Evolutionary conservation across 306 rosid genomes (phyloP).

Genomic region (Begonia fuchsioides): DNA sequence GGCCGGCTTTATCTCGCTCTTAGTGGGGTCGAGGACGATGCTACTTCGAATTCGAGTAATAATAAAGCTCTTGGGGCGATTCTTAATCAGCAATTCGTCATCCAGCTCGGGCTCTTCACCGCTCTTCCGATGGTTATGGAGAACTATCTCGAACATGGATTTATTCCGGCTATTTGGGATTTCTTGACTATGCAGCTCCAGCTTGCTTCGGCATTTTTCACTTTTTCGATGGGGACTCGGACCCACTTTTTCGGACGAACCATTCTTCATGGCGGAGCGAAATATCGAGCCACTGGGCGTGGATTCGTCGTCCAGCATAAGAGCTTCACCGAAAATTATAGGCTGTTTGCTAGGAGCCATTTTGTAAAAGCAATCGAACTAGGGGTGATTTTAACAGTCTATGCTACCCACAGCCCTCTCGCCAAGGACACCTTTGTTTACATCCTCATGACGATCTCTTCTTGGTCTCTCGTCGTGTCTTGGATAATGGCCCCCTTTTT

Average conservation of each 20-base stretch:
- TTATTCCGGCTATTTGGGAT: conserved; percentile 77
- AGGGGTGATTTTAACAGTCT: conserved; percentile 66
- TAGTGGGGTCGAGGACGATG: conserved; percentile 54
- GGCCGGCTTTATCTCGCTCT: conserved; percentile 91
- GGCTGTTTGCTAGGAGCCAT: conserved; percentile 82
- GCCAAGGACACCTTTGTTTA: conserved; percentile 42
- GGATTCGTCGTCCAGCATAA: conserved; percentile 90
- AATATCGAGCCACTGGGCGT: conserved; percentile 94
- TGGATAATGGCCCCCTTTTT: conserved; percentile 92
- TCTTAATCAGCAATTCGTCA: conserved; percentile 74
- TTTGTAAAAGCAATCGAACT: conserved; percentile 89
- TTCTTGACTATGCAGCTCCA: conserved; percentile 82
- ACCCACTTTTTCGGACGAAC: conserved; percentile 86
- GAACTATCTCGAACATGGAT: conserved; percentile 80
- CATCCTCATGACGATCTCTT: conserved; percentile 52
- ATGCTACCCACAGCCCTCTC: conserved; percentile 52
- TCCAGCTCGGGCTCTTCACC: conserved; percentile 84
- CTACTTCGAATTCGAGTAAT: conserved; percentile 21
- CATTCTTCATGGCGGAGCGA: conserved; percentile 91
- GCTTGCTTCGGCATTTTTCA: conserved; percentile 68
- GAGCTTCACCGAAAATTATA: conserved; percentile 83
- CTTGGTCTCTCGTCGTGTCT: conserved; percentile 87
- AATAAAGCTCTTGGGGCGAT: conserved; percentile 68
- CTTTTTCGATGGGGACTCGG: conserved; percentile 80
- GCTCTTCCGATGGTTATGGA: conserved; percentile 93